Conservation (phyloP, 2,329 filamentous ascomycete species). For the Trichoderma pleuroti region DNA sequence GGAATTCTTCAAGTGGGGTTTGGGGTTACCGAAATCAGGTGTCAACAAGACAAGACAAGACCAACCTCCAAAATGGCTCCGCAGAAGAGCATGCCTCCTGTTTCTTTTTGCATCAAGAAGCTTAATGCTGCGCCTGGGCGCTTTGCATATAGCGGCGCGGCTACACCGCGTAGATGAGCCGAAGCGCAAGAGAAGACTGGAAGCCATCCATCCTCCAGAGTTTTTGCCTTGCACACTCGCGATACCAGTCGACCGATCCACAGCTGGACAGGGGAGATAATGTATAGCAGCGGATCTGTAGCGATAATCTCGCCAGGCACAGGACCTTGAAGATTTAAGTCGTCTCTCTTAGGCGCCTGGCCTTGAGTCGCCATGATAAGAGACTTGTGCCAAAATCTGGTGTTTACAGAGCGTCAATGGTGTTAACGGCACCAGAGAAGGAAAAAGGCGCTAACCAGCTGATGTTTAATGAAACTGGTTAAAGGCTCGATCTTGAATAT, state of each 20-base stretch:
- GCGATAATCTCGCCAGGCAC: not conserved
- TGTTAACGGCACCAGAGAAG: not conserved
- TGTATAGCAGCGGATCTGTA: not conserved
- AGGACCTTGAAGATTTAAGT: not conserved
- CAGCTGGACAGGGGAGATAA: not conserved
- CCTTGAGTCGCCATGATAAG: not conserved
- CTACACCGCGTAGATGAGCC: not conserved
- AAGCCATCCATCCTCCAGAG: not conserved
- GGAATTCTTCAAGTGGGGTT: not conserved
- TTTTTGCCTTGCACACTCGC: not conserved
- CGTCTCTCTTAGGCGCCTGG: not conserved
- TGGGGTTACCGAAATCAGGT: not conserved
- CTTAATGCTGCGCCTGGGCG: not conserved
- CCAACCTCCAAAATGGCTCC: not conserved
- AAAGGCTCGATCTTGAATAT: not conserved
- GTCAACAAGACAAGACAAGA: not conserved
- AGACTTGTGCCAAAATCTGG: not conserved
- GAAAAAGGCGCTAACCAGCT: not conserved
- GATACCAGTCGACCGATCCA: not conserved
- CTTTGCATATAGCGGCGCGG: not conserved
- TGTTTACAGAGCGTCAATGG: not conserved
- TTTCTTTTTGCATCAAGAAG: not conserved
- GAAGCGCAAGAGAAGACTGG: not conserved
- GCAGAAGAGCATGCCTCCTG: not conserved
- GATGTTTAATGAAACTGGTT: not conserved